Evolutionary conservation across 306 rosid genomes (phyloP).

Genomic region (Neltuma alba): DNA sequence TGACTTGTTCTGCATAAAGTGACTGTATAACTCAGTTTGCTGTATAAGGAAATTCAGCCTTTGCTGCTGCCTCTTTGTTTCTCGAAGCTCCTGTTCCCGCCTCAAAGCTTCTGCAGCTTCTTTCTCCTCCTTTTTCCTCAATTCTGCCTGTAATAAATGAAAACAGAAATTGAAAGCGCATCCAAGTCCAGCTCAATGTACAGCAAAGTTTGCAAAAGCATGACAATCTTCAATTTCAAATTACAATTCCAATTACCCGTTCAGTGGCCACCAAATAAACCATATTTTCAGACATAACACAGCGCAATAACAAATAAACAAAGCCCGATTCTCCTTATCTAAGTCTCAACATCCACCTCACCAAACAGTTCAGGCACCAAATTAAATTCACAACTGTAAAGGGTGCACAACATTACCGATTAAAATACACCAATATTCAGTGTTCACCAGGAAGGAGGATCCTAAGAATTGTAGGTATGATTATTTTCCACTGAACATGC

Average conservation of each 20-base stretch:
- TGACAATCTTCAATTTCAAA: constrained; percentile 8
- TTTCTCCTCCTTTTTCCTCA: constrained; percentile 89
- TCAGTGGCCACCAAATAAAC: constrained; percentile 19
- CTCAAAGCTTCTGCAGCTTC: constrained; percentile 98
- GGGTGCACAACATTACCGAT: constrained; percentile 21
- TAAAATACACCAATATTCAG: constrained; percentile 21
- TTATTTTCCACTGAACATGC: constrained; percentile 21
- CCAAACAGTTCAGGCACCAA: constrained; percentile 24
- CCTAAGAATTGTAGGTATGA: constrained; percentile 7
- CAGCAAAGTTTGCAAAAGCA: constrained; percentile 23
- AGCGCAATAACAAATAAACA: constrained; percentile 17
- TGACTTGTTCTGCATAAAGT: constrained; percentile 97
- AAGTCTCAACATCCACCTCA: constrained; percentile 22
- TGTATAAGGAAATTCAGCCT: constrained; percentile 97
- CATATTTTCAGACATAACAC: constrained; percentile 23
- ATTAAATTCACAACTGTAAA: not conserved
- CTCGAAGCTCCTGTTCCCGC: constrained; percentile 95
- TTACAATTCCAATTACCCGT: constrained; percentile 14
- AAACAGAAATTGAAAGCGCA: constrained; percentile 28
- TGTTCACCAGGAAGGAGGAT: constrained; percentile 5
- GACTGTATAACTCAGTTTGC: constrained; percentile 98
- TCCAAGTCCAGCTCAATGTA: constrained; percentile 2
- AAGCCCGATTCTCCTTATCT: constrained; percentile 26
- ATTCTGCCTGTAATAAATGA: constrained; percentile 66
- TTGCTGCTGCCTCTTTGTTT: constrained; percentile 99